phyloP scores from a whole-genome alignment of 1,139 yeast genomes.

The Protomyces pachydermus region DNA sequence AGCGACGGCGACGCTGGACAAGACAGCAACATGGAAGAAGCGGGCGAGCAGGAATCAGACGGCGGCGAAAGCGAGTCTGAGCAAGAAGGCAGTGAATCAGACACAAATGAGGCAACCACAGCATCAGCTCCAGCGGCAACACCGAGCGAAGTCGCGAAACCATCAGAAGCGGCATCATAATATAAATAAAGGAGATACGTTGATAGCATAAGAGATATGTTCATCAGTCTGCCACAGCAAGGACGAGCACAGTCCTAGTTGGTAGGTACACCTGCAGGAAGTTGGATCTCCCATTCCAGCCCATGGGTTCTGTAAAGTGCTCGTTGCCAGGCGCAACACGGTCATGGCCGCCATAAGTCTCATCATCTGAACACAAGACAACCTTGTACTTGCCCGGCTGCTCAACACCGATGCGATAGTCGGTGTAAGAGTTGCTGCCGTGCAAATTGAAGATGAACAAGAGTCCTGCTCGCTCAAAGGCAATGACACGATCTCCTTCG shows the following conservation, averaged over 20 bases:
- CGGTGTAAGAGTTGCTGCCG: constrained; percentile 66
- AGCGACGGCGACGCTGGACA: constrained; percentile 29
- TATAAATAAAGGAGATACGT: not conserved
- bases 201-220: no score
- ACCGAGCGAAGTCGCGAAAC: not conserved
- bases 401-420: constrained; percentile 85
- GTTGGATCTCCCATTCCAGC: constrained; percentile 76
- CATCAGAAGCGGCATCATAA: not conserved
- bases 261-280: constrained; percentile 81
- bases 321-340: constrained; percentile 54
- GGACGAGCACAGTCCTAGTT: constrained; percentile 69
- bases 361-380: constrained; percentile 67
- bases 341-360: constrained; percentile 70
- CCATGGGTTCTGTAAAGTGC: constrained; percentile 64
- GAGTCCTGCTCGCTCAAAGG: constrained; percentile 80
- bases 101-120: not conserved
- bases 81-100: not conserved
- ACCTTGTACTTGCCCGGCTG: constrained; percentile 68
- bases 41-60: not conserved
- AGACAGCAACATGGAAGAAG: not conserved
- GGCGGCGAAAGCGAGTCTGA: not conserved
- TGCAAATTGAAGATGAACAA: constrained; percentile 85
- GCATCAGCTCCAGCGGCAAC: not conserved
- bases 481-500: constrained; percentile 81
- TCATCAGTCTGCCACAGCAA: constrained; percentile 43